Base-by-base conservation (phyloP, 139 green algal species). In the Ettlia oleoabundans region DNA sequence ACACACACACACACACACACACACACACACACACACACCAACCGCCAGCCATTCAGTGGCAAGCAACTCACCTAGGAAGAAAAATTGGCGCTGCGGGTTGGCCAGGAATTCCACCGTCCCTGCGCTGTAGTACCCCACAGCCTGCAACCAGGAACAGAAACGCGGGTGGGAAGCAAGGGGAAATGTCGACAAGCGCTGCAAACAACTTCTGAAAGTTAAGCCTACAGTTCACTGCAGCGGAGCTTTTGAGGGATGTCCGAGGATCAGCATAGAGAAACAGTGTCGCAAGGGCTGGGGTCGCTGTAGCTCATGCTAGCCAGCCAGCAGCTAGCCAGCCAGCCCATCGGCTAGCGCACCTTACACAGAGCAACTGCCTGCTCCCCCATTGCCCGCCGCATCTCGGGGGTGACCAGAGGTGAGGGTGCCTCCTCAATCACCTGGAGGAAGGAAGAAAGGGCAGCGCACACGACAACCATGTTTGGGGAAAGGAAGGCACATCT, bases 361-460 rank as follows among this genome's bases (percentile, higher is more conserved):
- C 78, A 87, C 33, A 94, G 90, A n/a, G 81, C 67, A 13, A 94
- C 84, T 30, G 90, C 90, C 77, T 91, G 86, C 70, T 90, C 78
- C 24, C 90, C 90, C 90, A 93, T 94, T 43, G 83, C 88, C 21
- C 68, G 35, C 28, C 89, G 64, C 30, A 78, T 84, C 21, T 80
- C 90, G 4, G 67, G 58, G 26, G 69, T 68, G 24, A 91, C 41
- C 41, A 89, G 81, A 2, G 84, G 84, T 30, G 73, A 80, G 42
- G 90, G 90, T 5, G 90, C 86, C 69, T 94, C 90, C 73, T 94
- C 90, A 15, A 94, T 86, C 4, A 93, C 89, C 73, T 80, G 73
- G 7, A 5, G 30, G 5, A 7, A 32, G 3, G 10, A 6, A 41
- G 64, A 22, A 22, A 7, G 10, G 18, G 32, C 32, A 26, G 32